phyloP scores from a whole-genome alignment of 352 stramenopile species.

The Globisporangium okanoganense region DNA sequence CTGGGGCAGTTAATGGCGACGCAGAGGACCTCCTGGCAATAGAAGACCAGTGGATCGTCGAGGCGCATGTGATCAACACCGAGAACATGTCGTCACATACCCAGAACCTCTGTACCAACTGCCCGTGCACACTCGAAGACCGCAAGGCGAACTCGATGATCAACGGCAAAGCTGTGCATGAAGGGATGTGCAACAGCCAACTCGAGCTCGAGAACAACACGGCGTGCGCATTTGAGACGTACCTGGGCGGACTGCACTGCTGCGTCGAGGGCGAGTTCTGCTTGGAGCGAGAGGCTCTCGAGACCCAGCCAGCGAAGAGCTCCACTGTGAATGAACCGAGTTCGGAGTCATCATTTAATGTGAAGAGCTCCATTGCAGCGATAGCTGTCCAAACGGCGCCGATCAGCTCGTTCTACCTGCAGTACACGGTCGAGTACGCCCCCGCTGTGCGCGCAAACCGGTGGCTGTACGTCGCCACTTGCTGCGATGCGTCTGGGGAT shows the following conservation, averaged over 20 bases:
- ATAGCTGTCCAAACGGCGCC: neutral
- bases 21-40: neutral
- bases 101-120: neutral
- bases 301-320: constrained; percentile 2
- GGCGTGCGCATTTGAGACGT: constrained; percentile 12
- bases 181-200: constrained; percentile 3
- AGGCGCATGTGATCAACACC: constrained; percentile 12
- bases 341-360: too few relatives aligned
- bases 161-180: constrained; percentile 4
- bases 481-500: constrained; percentile 9
- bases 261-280: constrained; percentile 13
- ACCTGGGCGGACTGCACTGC: constrained; percentile 10
- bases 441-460: constrained; percentile 2
- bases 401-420: constrained; percentile 13
- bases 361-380: neutral
- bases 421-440: constrained; percentile 11
- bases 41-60: constrained; percentile 7
- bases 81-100: constrained; percentile 1
- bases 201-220: constrained; percentile 10
- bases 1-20: neutral
- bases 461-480: constrained; percentile 10
- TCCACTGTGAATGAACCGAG: too few relatives aligned
- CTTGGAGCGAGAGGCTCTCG: constrained; percentile 7
- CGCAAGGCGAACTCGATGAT: constrained; percentile 11
- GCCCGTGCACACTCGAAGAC: constrained; percentile 11